Base-by-base conservation (phyloP, 768 basidiomycete species). In the Amanita pseudoporphyria region DNA sequence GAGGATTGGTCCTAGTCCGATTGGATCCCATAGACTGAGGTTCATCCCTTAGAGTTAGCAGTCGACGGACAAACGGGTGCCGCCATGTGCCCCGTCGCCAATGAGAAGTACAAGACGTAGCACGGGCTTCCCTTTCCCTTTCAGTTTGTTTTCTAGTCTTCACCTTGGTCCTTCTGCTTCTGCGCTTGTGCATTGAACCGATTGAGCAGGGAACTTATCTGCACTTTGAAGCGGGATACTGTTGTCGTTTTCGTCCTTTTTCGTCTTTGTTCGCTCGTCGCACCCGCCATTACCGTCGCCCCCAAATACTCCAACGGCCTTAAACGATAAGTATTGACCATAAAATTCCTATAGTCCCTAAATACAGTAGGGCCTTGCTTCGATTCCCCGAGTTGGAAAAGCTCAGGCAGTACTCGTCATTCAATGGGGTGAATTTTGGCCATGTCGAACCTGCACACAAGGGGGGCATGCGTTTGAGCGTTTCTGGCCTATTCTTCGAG, bases 281-380 rank as follows among this genome's bases (percentile, higher is more conserved):
- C n/a, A n/a, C n/a, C n/a, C n/a, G n/a, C n/a, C n/a, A n/a, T n/a
- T n/a, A n/a, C 95, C 1, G 96, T 99, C 52, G 98, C 89, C 14
- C 95, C 98, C 52, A 99, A 76, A 59, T 99, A 99, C 64, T 99
- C 96, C 19, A 78, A 78, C 1, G 96, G 96, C 45, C 96, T 77
- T 33, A 99, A 73, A 43, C 96, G 77, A 67, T 97, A 98, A 1
- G 96, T 93, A 70, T 99, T 97, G 65, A 99, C 81, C 95, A 99
- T 99, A 58, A 99, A 99, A 73, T 99, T 95, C 53, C 96, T 82
- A 61, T 99, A 99, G 64, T 99, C 95, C 66, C 97, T 98, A 74
- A 98, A 99, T 54, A 97, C 91, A 16, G 88, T 76, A 0, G 96
- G 1, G 95, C 96, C 70, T 99, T 99, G 54, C 84, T 87, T 49